A percentile compares a stretch with the other conserved stretches of the same genome.
These are phyloP conservation scores for Phellinidium pouzarii DNA, from an alignment of 1,284 basidiomycete genomes.

Conservation along the genomic window DNA sequence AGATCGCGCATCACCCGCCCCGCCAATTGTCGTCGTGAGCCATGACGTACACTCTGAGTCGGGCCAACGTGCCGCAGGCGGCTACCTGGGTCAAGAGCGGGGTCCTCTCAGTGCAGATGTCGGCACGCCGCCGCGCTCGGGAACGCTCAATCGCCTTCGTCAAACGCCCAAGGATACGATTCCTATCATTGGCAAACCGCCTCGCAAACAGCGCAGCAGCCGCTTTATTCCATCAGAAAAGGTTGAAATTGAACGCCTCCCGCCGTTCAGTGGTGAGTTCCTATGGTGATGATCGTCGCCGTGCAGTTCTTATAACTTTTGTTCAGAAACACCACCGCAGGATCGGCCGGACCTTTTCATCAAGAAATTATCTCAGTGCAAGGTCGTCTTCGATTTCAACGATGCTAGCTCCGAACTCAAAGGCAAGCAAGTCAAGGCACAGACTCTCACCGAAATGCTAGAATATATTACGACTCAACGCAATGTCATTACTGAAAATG, in stretches of 20 bases:
- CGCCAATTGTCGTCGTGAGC: conserved; percentile 88
- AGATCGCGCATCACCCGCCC: conserved; percentile 50
- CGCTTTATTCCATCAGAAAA: conserved; percentile 95
- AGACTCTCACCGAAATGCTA: conserved; percentile 97
- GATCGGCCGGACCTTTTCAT: conserved; percentile 92
- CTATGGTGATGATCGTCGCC: conserved; percentile 12
- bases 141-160: conserved; percentile 58
- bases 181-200: conserved; percentile 90
- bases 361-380: conserved; percentile 93
- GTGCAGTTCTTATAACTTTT: conserved; percentile 19
- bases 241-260: conserved; percentile 93
- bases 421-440: conserved; percentile 98
- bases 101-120: conserved; percentile 39
- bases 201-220: conserved; percentile 91
- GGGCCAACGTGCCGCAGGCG: conserved; percentile 30
- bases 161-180: conserved; percentile 89
- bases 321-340: conserved; percentile 78
- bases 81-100: conserved; percentile 42
- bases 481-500: conserved; percentile 91
- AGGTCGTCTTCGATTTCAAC: conserved; percentile 98
- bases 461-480: conserved; percentile 98
- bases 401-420: conserved; percentile 93
- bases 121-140: conserved; percentile 48
- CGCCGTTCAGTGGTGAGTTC: conserved; percentile 83
- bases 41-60: conserved; percentile 66